Evolutionary conservation across 306 rosid species (phyloP).

Genomic region (Luffa acutangula): DNA sequence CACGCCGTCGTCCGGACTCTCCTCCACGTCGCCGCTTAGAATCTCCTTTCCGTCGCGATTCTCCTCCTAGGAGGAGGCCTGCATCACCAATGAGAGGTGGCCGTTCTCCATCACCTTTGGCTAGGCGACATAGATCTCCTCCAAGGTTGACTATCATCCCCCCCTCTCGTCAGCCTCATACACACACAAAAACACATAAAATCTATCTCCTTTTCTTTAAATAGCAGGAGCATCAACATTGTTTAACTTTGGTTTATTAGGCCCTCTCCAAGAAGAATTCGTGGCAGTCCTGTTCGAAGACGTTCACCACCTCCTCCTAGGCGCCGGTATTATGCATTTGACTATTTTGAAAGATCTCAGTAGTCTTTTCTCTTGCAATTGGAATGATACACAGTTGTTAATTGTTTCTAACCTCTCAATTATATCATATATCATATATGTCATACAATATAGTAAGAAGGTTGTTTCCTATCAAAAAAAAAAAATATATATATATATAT

Average conservation of each 20-base stretch:
- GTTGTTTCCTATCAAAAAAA: no score
- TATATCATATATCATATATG: background rate
- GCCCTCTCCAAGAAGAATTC: conserved; percentile 70
- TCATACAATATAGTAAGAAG: background rate
- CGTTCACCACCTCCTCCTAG: conserved; percentile 78
- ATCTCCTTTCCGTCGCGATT: conserved; percentile 78
- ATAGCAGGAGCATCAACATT: background rate
- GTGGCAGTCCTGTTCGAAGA: conserved; percentile 81
- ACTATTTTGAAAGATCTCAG: background rate
- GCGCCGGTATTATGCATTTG: conserved; percentile 58
- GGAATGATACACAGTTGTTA: background rate
- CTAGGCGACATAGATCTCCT: conserved; percentile 78
- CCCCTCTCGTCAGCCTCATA: no score
- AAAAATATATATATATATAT: no score
- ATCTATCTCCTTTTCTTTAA: background rate
- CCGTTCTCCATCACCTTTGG: conserved; percentile 68
- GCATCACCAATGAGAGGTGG: conserved; percentile 63
- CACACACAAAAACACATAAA: no score
- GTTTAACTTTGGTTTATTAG: conserved; percentile 19
- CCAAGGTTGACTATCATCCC: conserved; percentile 36
- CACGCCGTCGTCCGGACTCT: conserved; percentile 61
- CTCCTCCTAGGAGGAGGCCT: conserved; percentile 85
- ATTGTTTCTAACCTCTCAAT: background rate
- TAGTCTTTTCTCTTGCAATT: background rate
- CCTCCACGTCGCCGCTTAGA: conserved; percentile 66